Conservation (phyloP, 139 green algal species). For the Pedinophyceae sp. region DNA sequence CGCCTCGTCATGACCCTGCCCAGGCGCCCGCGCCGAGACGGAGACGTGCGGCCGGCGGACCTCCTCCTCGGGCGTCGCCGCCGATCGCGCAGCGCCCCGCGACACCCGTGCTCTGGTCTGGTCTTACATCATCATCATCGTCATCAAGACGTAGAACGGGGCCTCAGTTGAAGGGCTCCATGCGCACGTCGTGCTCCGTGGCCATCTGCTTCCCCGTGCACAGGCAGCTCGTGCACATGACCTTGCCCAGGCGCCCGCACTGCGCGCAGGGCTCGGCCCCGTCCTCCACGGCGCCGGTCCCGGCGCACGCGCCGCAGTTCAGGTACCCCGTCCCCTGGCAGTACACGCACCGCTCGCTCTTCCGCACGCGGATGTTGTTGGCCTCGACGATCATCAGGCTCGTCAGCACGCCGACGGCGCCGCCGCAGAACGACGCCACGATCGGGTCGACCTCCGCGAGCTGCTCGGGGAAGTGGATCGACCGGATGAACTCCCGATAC, state of each 20-base stretch:
- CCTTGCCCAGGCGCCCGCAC: slow-evolving; percentile 75
- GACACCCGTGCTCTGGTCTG: too few species aligned
- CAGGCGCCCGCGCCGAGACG: too few species aligned
- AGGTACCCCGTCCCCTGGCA: slow-evolving; percentile 79
- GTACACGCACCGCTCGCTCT: slow-evolving; percentile 31
- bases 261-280: slow-evolving; percentile 22
- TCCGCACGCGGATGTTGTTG: slow-evolving; percentile 65
- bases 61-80: too few species aligned
- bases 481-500: slow-evolving; percentile 83
- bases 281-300: slow-evolving; percentile 23
- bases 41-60: too few species aligned
- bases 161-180: slow-evolving; percentile 64
- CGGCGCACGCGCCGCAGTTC: slow-evolving; percentile 70
- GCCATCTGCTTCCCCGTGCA: slow-evolving; percentile 85
- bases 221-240: slow-evolving; percentile 95
- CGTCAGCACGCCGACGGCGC: slow-evolving; percentile 82
- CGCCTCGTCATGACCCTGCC: too few species aligned
- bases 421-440: slow-evolving; percentile 93
- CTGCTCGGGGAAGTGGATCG: slow-evolving; percentile 75
- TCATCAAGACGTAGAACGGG: too few species aligned
- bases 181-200: slow-evolving; percentile 80
- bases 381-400: slow-evolving; percentile 88
- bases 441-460: slow-evolving; percentile 91
- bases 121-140: too few species aligned
- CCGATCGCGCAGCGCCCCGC: too few species aligned